Conservation (phyloP, 768 basidiomycete species). For the Amanita thiersii region DNA sequence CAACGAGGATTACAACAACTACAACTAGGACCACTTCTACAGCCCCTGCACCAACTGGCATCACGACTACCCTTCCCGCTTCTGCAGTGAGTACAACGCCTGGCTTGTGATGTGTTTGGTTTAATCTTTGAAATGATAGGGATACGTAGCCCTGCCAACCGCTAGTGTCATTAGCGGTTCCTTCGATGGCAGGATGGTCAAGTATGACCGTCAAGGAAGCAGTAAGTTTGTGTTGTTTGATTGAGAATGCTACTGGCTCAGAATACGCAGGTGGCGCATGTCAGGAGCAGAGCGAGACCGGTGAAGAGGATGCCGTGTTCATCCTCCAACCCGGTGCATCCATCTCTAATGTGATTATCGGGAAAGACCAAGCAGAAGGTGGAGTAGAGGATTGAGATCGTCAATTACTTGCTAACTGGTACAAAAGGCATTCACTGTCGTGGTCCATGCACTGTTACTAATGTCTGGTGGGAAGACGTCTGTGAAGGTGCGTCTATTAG, state of each 20-base stretch:
- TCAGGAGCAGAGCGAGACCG: constrained; percentile 19
- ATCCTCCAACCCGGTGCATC: constrained; percentile 20
- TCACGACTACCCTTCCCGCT: constrained; percentile 18
- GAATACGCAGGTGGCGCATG: constrained; percentile 16
- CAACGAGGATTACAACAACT: constrained; percentile 11
- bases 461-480: constrained; percentile 24
- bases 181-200: constrained; percentile 21
- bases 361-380: constrained; percentile 20
- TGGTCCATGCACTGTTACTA: constrained; percentile 20
- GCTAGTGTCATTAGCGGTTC: constrained; percentile 20
- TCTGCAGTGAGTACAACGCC: constrained; percentile 16
- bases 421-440: constrained; percentile 22
- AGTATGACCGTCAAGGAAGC: constrained; percentile 21
- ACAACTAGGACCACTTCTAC: constrained; percentile 13
- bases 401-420: too few relatives aligned
- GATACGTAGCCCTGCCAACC: constrained; percentile 19
- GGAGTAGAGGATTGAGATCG: too few relatives aligned
- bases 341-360: constrained; percentile 22
- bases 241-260: neutral
- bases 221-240: constrained; percentile 11
- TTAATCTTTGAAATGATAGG: constrained; percentile 9
- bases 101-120: neutral
- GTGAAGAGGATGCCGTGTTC: constrained; percentile 21
- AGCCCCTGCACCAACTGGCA: constrained; percentile 11
- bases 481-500: constrained; percentile 17